phyloP scores from a whole-genome alignment of 2,329 filamentous ascomycete species.

The Fusarium lyarnte region DNA sequence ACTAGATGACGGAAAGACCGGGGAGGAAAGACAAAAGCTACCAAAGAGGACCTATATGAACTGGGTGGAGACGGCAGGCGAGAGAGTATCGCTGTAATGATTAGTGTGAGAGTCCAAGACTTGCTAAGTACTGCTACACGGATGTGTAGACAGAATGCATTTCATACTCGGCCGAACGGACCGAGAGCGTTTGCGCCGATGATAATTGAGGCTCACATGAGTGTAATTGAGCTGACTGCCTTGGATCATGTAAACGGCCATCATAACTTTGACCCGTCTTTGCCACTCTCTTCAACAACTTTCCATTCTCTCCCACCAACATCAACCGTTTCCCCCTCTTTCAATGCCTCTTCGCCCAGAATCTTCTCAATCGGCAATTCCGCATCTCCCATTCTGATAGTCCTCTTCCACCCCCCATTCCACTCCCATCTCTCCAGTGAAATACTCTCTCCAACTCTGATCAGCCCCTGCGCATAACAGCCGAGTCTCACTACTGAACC shows the following conservation, averaged over 20 bases:
- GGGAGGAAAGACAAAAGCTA: slow-evolving; percentile 14
- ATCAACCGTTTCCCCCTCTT: slow-evolving; percentile 33
- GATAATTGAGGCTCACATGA: neutral
- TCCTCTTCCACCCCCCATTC: slow-evolving; percentile 48
- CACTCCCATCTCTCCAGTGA: slow-evolving; percentile 67
- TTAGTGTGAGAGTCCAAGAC: slow-evolving; percentile 2
- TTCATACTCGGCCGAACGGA: slow-evolving; percentile 4
- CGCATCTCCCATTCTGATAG: slow-evolving; percentile 48
- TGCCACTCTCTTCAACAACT: slow-evolving; percentile 45
- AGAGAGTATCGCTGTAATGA: slow-evolving; percentile 2
- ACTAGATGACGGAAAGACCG: slow-evolving; percentile 15
- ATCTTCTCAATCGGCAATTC: slow-evolving; percentile 49
- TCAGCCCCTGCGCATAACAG: slow-evolving; percentile 64
- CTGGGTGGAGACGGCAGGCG: neutral
- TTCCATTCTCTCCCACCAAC: slow-evolving; percentile 45
- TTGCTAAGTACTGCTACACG: neutral
- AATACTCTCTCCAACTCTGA: slow-evolving; percentile 55
- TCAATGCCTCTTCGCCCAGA: slow-evolving; percentile 14
- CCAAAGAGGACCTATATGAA: neutral
- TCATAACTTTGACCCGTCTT: neutral
- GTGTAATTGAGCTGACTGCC: neutral
- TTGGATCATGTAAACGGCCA: neutral
- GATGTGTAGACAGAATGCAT: slow-evolving; percentile 15
- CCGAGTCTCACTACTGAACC: slow-evolving; percentile 66
- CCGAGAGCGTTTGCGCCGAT: neutral